Evolutionary conservation across 2,329 filamentous ascomycete species (phyloP).

Genomic region (Trichoderma lentiforme): DNA sequence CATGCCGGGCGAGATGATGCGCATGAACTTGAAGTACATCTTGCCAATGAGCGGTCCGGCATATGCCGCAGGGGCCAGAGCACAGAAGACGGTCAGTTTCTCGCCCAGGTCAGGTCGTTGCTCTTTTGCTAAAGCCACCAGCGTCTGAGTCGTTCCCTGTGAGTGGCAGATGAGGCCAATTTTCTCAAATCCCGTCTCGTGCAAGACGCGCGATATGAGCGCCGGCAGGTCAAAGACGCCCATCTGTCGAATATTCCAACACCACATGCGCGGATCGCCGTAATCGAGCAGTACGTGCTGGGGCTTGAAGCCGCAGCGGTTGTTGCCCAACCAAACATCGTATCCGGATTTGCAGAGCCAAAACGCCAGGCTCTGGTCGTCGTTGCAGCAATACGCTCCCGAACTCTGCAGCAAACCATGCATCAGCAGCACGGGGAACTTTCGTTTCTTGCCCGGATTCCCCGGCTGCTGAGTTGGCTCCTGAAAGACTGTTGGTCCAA

Average conservation of each 20-base stretch:
- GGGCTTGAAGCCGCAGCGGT: constrained; percentile 80
- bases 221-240: constrained; percentile 84
- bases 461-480: constrained; percentile 36
- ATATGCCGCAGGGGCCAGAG: constrained; percentile 84
- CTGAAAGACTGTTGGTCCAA: constrained; percentile 60
- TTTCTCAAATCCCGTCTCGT: constrained; percentile 78
- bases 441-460: constrained; percentile 45
- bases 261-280: constrained; percentile 87
- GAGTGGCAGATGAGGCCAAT: constrained; percentile 82
- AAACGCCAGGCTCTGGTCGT: constrained; percentile 86
- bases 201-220: constrained; percentile 72
- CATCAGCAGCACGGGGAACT: constrained; percentile 81
- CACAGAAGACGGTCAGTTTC: constrained; percentile 85
- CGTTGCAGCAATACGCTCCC: constrained; percentile 85
- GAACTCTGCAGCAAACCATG: constrained; percentile 86
- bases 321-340: constrained; percentile 95
- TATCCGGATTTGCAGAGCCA: constrained; percentile 89
- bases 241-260: constrained; percentile 95
- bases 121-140: constrained; percentile 85
- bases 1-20: constrained; percentile 67
- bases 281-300: constrained; percentile 69
- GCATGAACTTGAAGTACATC: constrained; percentile 91
- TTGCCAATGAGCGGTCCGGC: constrained; percentile 82
- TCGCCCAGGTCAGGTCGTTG: constrained; percentile 81
- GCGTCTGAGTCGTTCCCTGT: constrained; percentile 84